A percentile compares a stretch with the other conserved stretches of the same genome.
Evolutionary conservation across 202 grass and related monocot species (phyloP).

Genomic region (Cymbopogon flexuosus): DNA sequence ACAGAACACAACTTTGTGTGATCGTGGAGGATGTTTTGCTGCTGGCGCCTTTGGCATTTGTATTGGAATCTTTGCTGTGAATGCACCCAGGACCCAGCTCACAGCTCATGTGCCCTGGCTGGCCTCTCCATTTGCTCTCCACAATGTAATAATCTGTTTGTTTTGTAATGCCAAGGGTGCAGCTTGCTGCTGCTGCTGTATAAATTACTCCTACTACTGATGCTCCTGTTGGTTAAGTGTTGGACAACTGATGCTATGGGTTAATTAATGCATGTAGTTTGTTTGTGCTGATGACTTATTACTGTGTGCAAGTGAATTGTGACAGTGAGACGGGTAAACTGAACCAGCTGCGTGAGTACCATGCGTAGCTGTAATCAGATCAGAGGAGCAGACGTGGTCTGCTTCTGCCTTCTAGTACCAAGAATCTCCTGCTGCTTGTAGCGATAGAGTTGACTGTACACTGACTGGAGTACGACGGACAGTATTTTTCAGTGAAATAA

Average conservation of each 20-base stretch:
- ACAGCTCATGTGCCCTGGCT: background rate
- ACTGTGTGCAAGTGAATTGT: background rate
- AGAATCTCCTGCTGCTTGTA: background rate
- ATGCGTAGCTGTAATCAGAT: background rate
- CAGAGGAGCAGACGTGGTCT: background rate
- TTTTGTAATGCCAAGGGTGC: constrained; percentile 5
- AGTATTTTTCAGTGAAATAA: background rate
- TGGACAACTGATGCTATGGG: background rate
- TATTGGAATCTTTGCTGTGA: constrained; percentile 16
- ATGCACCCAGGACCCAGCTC: background rate
- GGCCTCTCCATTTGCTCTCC: background rate
- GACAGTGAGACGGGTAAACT: background rate
- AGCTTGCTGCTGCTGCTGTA: background rate
- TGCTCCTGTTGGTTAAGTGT: background rate
- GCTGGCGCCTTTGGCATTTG: background rate
- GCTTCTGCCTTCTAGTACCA: background rate
- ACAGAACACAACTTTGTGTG: background rate
- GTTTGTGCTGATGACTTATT: background rate
- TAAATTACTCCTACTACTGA: background rate
- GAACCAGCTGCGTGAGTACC: background rate
- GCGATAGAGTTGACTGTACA: too few species aligned
- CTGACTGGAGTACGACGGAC: too few species aligned
- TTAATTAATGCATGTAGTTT: background rate
- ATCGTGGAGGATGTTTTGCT: background rate
- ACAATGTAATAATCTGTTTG: background rate